Conservation (phyloP, 345 rosid genomes). For the Eucalyptus tenuipes region DNA sequence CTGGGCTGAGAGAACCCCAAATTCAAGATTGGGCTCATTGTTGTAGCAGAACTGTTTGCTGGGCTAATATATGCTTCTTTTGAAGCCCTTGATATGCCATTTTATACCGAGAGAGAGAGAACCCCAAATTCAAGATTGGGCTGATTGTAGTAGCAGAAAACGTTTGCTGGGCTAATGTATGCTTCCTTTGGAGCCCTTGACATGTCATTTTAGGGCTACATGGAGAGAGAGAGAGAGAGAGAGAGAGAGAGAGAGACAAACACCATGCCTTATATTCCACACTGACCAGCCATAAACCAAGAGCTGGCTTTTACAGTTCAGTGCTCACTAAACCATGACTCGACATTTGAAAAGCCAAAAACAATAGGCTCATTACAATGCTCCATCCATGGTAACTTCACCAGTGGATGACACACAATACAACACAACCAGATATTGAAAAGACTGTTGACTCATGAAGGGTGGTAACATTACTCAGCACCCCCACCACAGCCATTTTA, state of each 20-base stretch:
- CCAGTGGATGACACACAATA: background rate
- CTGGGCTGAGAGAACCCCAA: background rate
- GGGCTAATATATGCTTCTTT: background rate
- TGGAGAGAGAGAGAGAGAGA: background rate
- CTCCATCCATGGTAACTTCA: background rate
- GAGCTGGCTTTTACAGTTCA: background rate
- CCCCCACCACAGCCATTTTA: background rate
- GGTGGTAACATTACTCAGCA: background rate
- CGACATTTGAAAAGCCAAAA: background rate
- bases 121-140: background rate
- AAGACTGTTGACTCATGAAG: conserved; percentile 5
- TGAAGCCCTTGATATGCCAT: background rate
- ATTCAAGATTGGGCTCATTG: background rate
- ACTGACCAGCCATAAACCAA: background rate
- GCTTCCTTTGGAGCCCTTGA: background rate
- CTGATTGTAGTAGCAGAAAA: background rate
- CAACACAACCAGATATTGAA: background rate
- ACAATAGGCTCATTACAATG: background rate
- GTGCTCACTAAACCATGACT: background rate
- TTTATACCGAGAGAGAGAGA: background rate
- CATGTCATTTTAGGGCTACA: background rate
- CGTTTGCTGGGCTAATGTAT: background rate
- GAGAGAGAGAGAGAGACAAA: background rate
- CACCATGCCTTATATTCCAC: background rate
- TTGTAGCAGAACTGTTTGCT: background rate